phyloP scores from a whole-genome alignment of 2,329 filamentous ascomycete genomes.

The Penicillium sclerotigenum region DNA sequence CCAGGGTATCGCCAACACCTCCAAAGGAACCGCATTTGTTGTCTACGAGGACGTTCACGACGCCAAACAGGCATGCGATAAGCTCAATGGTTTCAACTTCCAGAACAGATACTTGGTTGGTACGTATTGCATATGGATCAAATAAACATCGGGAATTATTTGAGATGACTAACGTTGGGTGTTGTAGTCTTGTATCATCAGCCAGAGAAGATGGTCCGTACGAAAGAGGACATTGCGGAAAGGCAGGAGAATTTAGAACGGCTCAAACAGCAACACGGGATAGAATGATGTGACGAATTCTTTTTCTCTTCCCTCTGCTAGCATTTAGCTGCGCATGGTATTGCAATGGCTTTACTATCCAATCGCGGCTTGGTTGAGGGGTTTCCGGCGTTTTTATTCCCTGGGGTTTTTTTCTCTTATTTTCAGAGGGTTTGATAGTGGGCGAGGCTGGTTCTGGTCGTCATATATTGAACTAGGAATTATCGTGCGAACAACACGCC shows the following conservation, averaged over 20 bases:
- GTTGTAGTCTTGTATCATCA: constrained; percentile 66
- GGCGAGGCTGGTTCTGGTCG: constrained; percentile 16
- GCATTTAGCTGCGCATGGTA: constrained; percentile 31
- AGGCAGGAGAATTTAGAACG: constrained; percentile 97
- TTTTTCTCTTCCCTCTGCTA: constrained; percentile 35
- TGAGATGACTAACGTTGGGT: neutral
- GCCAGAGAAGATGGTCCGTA: constrained; percentile 75
- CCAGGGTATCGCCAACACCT: constrained; percentile 94
- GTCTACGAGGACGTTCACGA: constrained; percentile 99
- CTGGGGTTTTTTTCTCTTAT: constrained; percentile 32
- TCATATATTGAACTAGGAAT: constrained; percentile 9
- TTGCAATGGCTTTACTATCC: constrained; percentile 29
- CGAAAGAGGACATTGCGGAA: constrained; percentile 89
- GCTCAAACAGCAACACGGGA: constrained; percentile 95
- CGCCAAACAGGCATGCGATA: constrained; percentile 98
- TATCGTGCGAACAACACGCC: constrained; percentile 1
- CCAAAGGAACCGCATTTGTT: constrained; percentile 97
- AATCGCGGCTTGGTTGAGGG: constrained; percentile 38
- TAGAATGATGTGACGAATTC: constrained; percentile 69
- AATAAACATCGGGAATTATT: neutral
- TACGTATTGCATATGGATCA: constrained; percentile 50
- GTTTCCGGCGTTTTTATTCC: constrained; percentile 41
- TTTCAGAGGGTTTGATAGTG: constrained; percentile 29
- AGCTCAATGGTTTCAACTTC: constrained; percentile 99
- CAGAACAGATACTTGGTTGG: constrained; percentile 98